phyloP scores from a whole-genome alignment of 2,329 filamentous ascomycete species.

The Corniculantispora saksenae region DNA sequence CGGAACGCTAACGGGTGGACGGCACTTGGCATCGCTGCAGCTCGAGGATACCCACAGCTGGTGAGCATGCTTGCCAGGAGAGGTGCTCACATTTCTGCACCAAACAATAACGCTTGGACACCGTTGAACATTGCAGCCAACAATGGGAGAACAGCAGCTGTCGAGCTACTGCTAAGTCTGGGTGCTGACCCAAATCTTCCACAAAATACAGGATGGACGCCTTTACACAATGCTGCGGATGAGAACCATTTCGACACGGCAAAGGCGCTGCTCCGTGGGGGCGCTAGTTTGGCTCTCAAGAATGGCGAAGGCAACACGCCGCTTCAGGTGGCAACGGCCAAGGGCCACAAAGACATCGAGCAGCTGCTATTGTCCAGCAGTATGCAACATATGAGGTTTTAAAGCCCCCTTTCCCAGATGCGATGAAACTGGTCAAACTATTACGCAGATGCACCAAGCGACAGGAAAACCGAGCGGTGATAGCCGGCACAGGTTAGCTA shows the following conservation, averaged over 20 bases:
- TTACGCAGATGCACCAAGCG: no score
- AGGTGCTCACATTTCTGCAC: background rate
- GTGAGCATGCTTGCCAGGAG: constrained; percentile 36
- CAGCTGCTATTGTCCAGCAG: background rate
- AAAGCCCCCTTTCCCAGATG: no score
- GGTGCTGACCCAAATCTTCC: background rate
- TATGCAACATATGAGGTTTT: background rate
- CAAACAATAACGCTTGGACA: background rate
- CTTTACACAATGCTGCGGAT: background rate
- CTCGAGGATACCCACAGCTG: constrained; percentile 35
- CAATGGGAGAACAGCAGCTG: background rate
- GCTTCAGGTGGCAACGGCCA: background rate
- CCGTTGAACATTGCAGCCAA: background rate
- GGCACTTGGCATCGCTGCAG: constrained; percentile 39
- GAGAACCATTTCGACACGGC: background rate
- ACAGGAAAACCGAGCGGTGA: no score
- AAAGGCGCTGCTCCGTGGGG: background rate
- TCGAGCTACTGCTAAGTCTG: background rate
- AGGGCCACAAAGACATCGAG: constrained; percentile 7
- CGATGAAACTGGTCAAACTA: no score
- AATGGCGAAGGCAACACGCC: constrained; percentile 1
- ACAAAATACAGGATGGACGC: constrained; percentile 6
- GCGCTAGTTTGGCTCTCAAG: background rate
- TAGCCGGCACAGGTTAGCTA: no score
- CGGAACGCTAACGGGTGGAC: constrained; percentile 24